Evolutionary conservation across 176 grass and related monocot genomes (phyloP).

Genomic region (Oryza rufipogon): DNA sequence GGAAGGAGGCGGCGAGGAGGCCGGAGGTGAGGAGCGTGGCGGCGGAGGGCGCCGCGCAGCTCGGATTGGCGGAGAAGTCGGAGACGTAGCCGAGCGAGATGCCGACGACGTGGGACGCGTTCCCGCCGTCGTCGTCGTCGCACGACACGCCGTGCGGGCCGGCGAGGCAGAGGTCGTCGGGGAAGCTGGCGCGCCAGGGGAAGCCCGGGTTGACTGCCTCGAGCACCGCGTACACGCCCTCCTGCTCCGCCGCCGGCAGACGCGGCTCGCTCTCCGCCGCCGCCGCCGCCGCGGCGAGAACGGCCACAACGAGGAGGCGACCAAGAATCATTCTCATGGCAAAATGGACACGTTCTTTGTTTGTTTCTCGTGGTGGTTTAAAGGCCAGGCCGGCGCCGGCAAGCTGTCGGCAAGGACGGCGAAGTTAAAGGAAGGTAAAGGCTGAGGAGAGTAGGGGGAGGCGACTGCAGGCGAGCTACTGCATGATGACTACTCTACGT

Average conservation of each 20-base stretch:
- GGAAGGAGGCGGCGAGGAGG: slow-evolving; percentile 43
- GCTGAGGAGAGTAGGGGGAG: neutral
- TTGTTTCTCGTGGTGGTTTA: neutral
- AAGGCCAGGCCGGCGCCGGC: neutral
- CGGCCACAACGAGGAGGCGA: slow-evolving; percentile 8
- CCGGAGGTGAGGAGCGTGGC: slow-evolving; percentile 7
- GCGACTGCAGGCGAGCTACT: neutral
- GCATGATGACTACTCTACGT: neutral
- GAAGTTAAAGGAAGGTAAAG: neutral
- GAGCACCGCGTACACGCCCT: slow-evolving; percentile 42
- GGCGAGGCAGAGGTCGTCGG: slow-evolving; percentile 62
- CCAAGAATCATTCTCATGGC: neutral
- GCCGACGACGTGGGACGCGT: slow-evolving; percentile 33
- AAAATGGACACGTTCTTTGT: neutral
- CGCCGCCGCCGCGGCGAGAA: neutral
- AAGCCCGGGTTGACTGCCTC: slow-evolving; percentile 44
- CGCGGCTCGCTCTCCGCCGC: neutral
- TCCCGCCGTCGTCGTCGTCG: slow-evolving; percentile 24
- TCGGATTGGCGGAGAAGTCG: neutral
- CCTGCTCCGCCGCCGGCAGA: slow-evolving; percentile 45
- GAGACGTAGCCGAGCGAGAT: slow-evolving; percentile 54
- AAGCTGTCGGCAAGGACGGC: neutral
- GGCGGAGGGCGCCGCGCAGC: neutral
- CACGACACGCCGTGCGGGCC: slow-evolving; percentile 59
- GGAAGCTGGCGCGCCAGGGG: slow-evolving; percentile 49